These are phyloP conservation scores for Kwoniella sp. DNA, from an alignment of 768 basidiomycete species.

Conservation along the genomic window DNA sequence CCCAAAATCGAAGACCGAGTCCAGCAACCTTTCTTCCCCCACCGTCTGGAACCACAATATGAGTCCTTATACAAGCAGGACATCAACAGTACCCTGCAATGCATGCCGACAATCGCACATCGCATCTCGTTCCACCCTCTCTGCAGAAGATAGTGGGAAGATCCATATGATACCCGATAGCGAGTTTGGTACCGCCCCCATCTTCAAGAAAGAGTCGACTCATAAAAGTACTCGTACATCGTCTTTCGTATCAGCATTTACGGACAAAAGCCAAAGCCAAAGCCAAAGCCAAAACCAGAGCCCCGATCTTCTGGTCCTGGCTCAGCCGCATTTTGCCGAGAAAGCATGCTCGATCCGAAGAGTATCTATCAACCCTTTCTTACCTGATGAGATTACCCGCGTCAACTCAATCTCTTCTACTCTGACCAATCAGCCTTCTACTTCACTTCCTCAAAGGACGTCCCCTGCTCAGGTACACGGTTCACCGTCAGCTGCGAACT, in stretches of 20 bases:
- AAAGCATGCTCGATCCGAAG: conserved; percentile 27
- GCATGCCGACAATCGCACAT: background rate
- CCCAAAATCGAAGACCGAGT: too few relatives aligned
- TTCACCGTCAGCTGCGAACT: too few relatives aligned
- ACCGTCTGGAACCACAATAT: too few relatives aligned
- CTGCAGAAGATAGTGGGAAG: background rate
- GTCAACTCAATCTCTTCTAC: conserved; percentile 35
- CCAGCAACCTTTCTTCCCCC: too few relatives aligned
- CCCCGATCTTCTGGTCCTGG: background rate
- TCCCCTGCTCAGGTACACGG: too few relatives aligned
- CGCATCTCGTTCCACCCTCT: too few relatives aligned
- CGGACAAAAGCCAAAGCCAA: too few relatives aligned
- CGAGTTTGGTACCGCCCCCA: background rate
- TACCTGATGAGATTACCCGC: conserved; percentile 19
- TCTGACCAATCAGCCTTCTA: conserved; percentile 2
- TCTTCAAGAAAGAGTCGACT: too few relatives aligned
- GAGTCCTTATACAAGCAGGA: too few relatives aligned
- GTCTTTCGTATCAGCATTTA: too few relatives aligned
- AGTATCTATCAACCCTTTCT: conserved; percentile 22
- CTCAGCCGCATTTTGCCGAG: conserved; percentile 32
- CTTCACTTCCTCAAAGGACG: background rate
- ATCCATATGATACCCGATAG: background rate
- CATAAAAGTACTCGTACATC: too few relatives aligned
- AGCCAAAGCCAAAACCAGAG: too few relatives aligned
- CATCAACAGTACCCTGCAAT: background rate